Percentiles rank a stretch among this genome's conserved stretches.
These are phyloP conservation scores for Berkeleyomyces basicola DNA, from an alignment of 2,329 filamentous ascomycete genomes.

Conservation along the genomic window DNA sequence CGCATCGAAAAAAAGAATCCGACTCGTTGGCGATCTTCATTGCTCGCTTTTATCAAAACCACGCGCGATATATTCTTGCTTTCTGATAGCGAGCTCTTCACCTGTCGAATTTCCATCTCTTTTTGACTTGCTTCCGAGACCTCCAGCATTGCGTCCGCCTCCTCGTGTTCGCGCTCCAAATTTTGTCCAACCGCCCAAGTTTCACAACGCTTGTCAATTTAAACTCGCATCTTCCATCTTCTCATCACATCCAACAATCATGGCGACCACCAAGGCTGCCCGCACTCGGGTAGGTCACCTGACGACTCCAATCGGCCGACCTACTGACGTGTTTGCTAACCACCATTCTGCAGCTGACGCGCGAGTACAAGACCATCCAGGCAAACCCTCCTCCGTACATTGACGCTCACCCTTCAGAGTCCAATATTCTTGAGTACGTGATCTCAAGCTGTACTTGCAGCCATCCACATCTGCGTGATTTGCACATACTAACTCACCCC, in stretches of 20 bases:
- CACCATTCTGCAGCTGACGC: constrained; percentile 31
- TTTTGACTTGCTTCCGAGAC: not conserved
- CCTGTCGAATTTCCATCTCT: not conserved
- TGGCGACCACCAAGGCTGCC: constrained; percentile 52
- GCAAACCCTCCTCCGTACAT: constrained; percentile 79
- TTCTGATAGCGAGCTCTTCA: not conserved
- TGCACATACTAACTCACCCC: constrained; percentile 14
- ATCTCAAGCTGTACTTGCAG: not conserved
- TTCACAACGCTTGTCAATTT: constrained; percentile 1
- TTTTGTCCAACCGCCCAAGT: constrained; percentile 12
- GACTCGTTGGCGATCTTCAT: not conserved
- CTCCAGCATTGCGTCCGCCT: not conserved
- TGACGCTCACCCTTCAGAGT: constrained; percentile 71
- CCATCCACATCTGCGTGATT: not conserved
- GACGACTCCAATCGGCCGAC: not conserved
- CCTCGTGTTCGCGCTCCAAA: not conserved
- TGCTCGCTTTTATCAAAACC: not conserved
- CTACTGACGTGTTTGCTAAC: not conserved
- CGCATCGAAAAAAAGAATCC: not conserved
- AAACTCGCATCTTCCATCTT: constrained; percentile 2
- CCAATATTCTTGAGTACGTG: constrained; percentile 73
- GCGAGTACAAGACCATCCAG: constrained; percentile 45
- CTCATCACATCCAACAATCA: constrained; percentile 19
- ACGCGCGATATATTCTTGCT: not conserved
- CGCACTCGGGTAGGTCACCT: constrained; percentile 45